Evolutionary conservation across 1,284 basidiomycete genomes (phyloP).

Genomic region (Sphaerobolus stellatus): DNA sequence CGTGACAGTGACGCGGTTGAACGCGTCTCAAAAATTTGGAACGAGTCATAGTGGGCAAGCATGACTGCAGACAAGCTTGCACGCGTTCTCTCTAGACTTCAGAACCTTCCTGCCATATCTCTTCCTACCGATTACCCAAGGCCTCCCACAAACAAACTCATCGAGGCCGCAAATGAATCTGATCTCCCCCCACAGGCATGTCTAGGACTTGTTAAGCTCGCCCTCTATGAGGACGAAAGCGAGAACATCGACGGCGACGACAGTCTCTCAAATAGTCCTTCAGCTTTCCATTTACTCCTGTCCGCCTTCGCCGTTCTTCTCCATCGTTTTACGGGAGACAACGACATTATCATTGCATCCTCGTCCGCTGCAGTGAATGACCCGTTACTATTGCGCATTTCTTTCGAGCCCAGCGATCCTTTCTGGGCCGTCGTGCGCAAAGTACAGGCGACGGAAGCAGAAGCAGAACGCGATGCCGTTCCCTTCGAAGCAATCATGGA

Average conservation of each 20-base stretch:
- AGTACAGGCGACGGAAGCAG: constrained; percentile 81
- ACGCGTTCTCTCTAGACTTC: constrained; percentile 60
- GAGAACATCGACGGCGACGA: constrained; percentile 52
- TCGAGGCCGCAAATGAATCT: constrained; percentile 74
- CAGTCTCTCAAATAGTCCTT: constrained; percentile 50
- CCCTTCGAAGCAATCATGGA: constrained; percentile 82
- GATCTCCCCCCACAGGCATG: constrained; percentile 70
- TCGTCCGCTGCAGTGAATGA: constrained; percentile 78
- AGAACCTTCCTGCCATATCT: constrained; percentile 85
- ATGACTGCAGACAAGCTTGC: constrained; percentile 30
- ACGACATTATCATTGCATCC: constrained; percentile 90
- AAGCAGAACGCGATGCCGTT: constrained; percentile 82
- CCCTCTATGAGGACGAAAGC: constrained; percentile 63
- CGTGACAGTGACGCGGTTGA: too few relatives aligned
- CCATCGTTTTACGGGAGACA: constrained; percentile 96
- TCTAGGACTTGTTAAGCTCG: constrained; percentile 72
- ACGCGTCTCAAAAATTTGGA: too few relatives aligned
- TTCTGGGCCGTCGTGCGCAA: constrained; percentile 91
- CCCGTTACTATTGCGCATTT: constrained; percentile 83
- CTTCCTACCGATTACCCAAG: constrained; percentile 97
- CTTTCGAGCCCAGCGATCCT: constrained; percentile 83
- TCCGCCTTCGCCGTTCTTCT: constrained; percentile 90
- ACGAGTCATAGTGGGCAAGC: too few relatives aligned
- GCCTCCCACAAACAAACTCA: constrained; percentile 68
- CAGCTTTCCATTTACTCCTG: constrained; percentile 89